Evolutionary conservation across 139 green algal species (phyloP).

Genomic region (Dunaliella primolecta): DNA sequence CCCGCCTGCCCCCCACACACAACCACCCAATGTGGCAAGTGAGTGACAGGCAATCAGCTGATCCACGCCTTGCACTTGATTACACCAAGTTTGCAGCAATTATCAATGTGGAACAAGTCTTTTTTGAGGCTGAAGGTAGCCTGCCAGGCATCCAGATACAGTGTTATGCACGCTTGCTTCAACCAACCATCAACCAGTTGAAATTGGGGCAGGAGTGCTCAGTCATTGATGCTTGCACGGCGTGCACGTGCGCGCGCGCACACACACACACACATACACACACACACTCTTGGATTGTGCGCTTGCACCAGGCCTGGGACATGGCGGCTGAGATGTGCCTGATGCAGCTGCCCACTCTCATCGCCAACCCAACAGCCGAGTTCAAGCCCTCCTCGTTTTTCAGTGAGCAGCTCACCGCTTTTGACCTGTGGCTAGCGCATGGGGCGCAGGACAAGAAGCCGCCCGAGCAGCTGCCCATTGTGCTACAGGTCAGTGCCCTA

Average conservation of each 20-base stretch:
- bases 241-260: no score
- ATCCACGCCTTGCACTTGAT: no score
- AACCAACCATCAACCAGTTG: no score
- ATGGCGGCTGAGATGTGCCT: slow-evolving; percentile 96
- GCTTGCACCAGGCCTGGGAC: slow-evolving; percentile 77
- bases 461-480: slow-evolving; percentile 97
- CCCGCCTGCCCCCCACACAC: slow-evolving; percentile 88
- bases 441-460: slow-evolving; percentile 78
- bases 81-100: no score
- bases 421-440: slow-evolving; percentile 95
- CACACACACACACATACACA: no score
- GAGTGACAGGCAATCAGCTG: neutral
- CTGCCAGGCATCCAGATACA: no score
- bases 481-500: slow-evolving; percentile 84
- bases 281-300: no score
- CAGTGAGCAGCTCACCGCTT: slow-evolving; percentile 95
- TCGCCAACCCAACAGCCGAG: slow-evolving; percentile 42
- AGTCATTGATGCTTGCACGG: no score
- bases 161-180: no score
- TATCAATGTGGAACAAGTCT: no score
- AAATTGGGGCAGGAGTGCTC: no score
- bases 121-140: no score
- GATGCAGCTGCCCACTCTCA: slow-evolving; percentile 66
- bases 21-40: slow-evolving; percentile 94
- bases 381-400: slow-evolving; percentile 86